A percentile compares a stretch with the other conserved stretches of the same genome.
phyloP scores from a whole-genome alignment of 169 alveolate genomes.

The Miamiensis avidus region DNA sequence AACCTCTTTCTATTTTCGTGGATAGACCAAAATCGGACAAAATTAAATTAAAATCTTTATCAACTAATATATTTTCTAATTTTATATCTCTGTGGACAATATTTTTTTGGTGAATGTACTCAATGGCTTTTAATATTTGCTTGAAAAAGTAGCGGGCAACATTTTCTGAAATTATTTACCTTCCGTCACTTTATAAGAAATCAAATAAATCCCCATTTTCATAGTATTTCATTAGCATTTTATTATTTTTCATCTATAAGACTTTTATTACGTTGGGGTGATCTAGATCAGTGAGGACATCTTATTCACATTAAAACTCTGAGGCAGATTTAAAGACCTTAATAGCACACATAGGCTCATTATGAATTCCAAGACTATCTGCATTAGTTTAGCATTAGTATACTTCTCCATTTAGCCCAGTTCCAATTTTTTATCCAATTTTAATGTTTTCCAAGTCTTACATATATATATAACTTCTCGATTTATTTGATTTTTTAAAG shows the following conservation, averaged over 20 bases:
- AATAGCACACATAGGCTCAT: neutral
- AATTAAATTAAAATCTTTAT: conserved; percentile 32
- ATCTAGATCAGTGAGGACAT: neutral
- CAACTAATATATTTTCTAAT: conserved; percentile 49
- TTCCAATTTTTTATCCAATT: neutral
- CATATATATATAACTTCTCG: too few species aligned
- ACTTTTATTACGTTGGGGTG: neutral
- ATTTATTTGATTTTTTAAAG: too few species aligned
- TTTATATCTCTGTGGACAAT: conserved; percentile 58
- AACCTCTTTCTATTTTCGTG: conserved; percentile 26
- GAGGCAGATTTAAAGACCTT: neutral
- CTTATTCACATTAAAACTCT: neutral
- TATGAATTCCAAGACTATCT: neutral
- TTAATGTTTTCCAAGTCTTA: too few species aligned
- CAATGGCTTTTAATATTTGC: conserved; percentile 9
- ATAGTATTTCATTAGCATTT: neutral
- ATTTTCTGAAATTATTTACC: conserved; percentile 13
- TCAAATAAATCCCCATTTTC: conserved; percentile 30
- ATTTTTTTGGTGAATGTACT: conserved; percentile 27
- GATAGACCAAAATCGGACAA: conserved; percentile 52
- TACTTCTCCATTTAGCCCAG: neutral
- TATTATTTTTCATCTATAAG: too few species aligned
- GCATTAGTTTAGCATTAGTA: neutral
- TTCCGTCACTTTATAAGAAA: conserved; percentile 21
- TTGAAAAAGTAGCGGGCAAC: conserved; percentile 8